Evolutionary conservation across 441 rosid genomes (phyloP).

Genomic region (Brassica balearica): DNA sequence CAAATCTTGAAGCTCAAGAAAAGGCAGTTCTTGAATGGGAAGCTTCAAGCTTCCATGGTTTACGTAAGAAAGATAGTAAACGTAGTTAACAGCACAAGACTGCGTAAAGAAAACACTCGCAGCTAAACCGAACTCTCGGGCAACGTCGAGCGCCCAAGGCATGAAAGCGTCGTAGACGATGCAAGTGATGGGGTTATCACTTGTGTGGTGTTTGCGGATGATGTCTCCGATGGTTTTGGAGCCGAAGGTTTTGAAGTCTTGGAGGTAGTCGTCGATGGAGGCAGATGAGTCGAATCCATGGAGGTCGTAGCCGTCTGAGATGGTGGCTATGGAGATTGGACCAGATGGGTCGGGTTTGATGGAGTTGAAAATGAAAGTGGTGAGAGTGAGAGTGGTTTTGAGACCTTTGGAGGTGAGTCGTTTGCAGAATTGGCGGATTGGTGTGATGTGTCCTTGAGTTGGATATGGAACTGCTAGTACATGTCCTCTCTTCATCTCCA

Average conservation of each 20-base stretch:
- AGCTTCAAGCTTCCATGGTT: neutral
- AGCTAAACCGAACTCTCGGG: conserved; percentile 41
- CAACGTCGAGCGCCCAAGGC: conserved; percentile 54
- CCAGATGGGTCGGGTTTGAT: conserved; percentile 31
- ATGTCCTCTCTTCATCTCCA: conserved; percentile 38
- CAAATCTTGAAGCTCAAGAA: conserved; percentile 12
- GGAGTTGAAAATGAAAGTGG: conserved; percentile 46
- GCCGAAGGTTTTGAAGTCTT: conserved; percentile 35
- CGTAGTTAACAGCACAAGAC: conserved; percentile 45
- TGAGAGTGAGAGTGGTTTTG: conserved; percentile 51
- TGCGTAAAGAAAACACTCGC: conserved; percentile 51
- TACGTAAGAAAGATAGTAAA: conserved; percentile 11
- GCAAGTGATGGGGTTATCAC: conserved; percentile 41
- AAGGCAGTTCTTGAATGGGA: neutral
- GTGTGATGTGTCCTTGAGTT: conserved; percentile 66
- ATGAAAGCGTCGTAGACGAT: conserved; percentile 52
- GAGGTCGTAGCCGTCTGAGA: conserved; percentile 45
- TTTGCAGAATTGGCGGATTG: conserved; percentile 63
- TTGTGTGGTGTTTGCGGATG: conserved; percentile 32
- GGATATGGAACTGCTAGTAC: conserved; percentile 52
- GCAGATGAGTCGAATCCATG: conserved; percentile 44
- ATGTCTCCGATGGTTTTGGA: conserved; percentile 47
- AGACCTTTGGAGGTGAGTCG: conserved; percentile 55
- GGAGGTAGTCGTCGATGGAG: conserved; percentile 14
- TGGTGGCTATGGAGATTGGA: conserved; percentile 35